Evolutionary conservation across 768 basidiomycete genomes (phyloP), one percentile per base, ranked within the genome.

Genomic region (Tylopilus balloui): DNA sequence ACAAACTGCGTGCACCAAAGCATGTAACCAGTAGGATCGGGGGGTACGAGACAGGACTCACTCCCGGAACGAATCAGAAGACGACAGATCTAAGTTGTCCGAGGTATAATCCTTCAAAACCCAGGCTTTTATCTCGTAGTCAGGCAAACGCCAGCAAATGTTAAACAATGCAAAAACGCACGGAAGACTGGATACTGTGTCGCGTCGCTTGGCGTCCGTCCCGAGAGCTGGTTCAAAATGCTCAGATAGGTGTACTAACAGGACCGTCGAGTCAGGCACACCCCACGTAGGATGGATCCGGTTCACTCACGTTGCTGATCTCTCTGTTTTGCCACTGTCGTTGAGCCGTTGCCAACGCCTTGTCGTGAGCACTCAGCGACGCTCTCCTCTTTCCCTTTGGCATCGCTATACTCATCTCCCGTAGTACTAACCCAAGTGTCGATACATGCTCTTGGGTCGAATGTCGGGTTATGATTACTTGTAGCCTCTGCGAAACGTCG

Each of bases 161-260:
- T 36, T 15, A 45, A 31, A 45, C 34, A 11, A 35, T 8, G 20
- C n/a, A n/a, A 46, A 38, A 29, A 58, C 86, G 42, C 58, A 90
- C 88, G 89, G 55, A 91, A 93, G 8, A 95, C 81, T 0, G 92
- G 93, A 67, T 93, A 96, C 57, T 94, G 92, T 0, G 94, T 95
- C 10, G 93, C 91, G 71, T 96, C 93, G 60, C 86, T 92, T 1
- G 92, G 92, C 3, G 93, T 96, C 19, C 93, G 79, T 36, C 93
- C 92, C 3, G 93, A 94, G 19, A 90, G 78, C 64, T 95, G 92
- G 58, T 96, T 96, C 47, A 96, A 70, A 47, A 96, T 81, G 52
- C 88, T 86, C 42, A 95, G 69, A 66, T 94, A 95, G 1, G 88
- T 85, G 64, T 91, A 95, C 92, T 94, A 48, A 28, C 4, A 0